Base-by-base conservation (phyloP, 306 rosid genomes). In the Lablab purpureus region DNA sequence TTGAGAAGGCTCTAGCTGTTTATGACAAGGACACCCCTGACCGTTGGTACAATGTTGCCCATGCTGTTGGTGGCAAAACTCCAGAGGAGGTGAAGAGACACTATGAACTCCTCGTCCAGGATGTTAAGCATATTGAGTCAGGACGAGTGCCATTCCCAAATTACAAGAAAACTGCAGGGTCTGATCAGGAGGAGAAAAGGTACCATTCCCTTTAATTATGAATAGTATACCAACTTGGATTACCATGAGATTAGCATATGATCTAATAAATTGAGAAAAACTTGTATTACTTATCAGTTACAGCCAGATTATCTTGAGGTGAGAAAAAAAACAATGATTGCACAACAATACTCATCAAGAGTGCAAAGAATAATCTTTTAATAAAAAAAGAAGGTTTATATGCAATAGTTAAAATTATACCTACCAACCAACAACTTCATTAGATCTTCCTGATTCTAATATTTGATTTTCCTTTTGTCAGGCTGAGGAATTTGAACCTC, bases 21-120 rank as follows among this genome's bases (percentile, higher is more conserved):
- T 93, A 84, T 46, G 98, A 95, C 85, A 91, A 87, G 83, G 99
- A 93, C 81, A 95, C 98, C 34, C 93, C 98, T 1, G 98, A 95
- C 75, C 94, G 98, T 71, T 95, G 98, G 98, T 74, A 84, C 87
- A 91, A 95, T 77, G 91, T 95, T 41, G 98, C 99, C 37, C 89
- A 82, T 80, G 98, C 97, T 18, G 96, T 93, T 21, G 97, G 96
- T 10, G 90, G 91, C 1, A 95, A 95, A 83, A 91, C 99, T 19
- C 80, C 91, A 0, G 98, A 95, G 62, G 93, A 95, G 76, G 97
- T 93, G 21, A 93, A 89, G 89, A 87, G 82, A 49, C 99, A 91
- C 78, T 95, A 90, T 37, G 93, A 93, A 11, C 83, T 83, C 67
- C 99, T 95, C 11, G 90, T 93, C 45, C 85, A 85, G 28, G 99